phyloP scores from a whole-genome alignment of 257 asterid genomes.

The Henckelia pumila region DNA sequence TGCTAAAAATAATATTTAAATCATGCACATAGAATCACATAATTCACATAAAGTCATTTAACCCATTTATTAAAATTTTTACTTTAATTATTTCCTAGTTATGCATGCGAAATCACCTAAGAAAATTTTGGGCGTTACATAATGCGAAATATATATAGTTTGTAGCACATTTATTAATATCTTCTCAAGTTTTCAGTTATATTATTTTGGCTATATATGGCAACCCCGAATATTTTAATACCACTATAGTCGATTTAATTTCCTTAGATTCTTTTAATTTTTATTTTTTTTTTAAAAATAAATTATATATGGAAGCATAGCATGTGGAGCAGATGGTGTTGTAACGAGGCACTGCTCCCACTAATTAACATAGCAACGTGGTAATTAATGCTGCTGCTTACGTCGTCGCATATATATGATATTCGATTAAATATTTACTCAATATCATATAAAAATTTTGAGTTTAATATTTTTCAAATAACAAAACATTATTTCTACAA shows the following conservation, averaged over 20 bases:
- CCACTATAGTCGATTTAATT: neutral
- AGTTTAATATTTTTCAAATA: too few species aligned
- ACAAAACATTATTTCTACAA: too few species aligned
- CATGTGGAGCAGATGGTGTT: slow-evolving; percentile 42
- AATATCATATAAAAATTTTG: too few species aligned
- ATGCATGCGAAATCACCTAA: too few species aligned
- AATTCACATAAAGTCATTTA: too few species aligned
- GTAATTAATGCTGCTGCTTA: slow-evolving; percentile 37
- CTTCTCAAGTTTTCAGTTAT: slow-evolving; percentile 11
- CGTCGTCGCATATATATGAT: slow-evolving; percentile 27
- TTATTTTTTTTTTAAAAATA: slow-evolving; percentile 4
- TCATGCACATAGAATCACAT: too few species aligned
- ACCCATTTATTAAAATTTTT: too few species aligned
- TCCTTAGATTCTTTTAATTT: too few species aligned
- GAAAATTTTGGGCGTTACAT: too few species aligned
- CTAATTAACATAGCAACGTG: slow-evolving; percentile 45
- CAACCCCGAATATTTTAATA: slow-evolving; percentile 17
- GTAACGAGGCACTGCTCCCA: slow-evolving; percentile 26
- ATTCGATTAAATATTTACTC: slow-evolving; percentile 8
- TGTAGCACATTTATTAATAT: neutral
- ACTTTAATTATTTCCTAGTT: too few species aligned
- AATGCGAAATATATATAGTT: too few species aligned
- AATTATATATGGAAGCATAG: slow-evolving; percentile 19
- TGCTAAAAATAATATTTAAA: too few species aligned
- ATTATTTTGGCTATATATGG: neutral